A percentile compares a stretch with the other conserved stretches of the same genome.
These are phyloP conservation scores for Whalleya microplaca DNA, from an alignment of 2,329 filamentous ascomycete species.

Conservation along the genomic window DNA sequence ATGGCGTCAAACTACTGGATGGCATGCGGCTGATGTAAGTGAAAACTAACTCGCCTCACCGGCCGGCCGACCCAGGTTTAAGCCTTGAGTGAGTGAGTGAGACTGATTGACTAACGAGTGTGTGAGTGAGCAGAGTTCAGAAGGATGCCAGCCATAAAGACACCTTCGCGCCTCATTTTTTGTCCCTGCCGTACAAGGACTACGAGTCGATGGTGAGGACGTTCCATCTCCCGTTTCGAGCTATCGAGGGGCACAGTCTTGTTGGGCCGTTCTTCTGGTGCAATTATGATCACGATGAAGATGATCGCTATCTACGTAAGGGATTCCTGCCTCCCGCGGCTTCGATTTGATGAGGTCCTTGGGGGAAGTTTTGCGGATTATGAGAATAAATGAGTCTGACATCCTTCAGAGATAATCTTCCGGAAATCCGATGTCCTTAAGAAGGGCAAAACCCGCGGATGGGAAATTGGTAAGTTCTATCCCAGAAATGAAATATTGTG, in stretches of 20 bases:
- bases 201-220: constrained; percentile 61
- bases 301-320: constrained; percentile 61
- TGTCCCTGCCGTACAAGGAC: constrained; percentile 53
- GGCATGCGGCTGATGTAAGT: constrained; percentile 61
- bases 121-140: constrained; percentile 54
- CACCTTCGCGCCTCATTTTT: constrained; percentile 59
- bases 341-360: not conserved
- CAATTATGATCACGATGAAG: constrained; percentile 58
- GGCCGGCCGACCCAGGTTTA: constrained; percentile 1
- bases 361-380: not conserved
- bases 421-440: constrained; percentile 70
- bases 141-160: constrained; percentile 59
- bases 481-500: too few species aligned
- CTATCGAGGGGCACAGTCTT: constrained; percentile 60
- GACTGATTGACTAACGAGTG: too few species aligned
- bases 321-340: constrained; percentile 5
- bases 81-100: constrained; percentile 1
- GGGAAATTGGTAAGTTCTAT: constrained; percentile 59
- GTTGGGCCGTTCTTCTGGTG: constrained; percentile 69
- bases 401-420: constrained; percentile 58
- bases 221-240: constrained; percentile 58
- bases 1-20: constrained; percentile 50
- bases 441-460: constrained; percentile 65
- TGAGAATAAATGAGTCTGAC: constrained; percentile 15
- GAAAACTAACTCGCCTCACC: too few species aligned